Conservation (phyloP, 176 grass and related monocot genomes). For the Juncus effusus region DNA sequence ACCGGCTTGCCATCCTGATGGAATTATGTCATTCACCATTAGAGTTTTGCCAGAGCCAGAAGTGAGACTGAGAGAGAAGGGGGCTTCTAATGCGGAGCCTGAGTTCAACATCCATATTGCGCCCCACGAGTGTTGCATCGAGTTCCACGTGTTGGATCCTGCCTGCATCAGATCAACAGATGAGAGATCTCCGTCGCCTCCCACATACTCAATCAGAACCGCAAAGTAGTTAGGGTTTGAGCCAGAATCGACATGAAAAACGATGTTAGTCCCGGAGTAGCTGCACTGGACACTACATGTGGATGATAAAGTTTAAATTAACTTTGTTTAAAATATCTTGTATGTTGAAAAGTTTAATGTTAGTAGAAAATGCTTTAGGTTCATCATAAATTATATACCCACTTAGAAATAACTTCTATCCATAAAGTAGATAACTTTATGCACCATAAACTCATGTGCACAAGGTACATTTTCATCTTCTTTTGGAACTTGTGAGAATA, state of each 20-base stretch:
- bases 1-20: constrained; percentile 12
- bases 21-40: neutral
- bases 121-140: constrained; percentile 24
- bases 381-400: neutral
- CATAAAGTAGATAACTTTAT: neutral
- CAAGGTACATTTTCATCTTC: too few relatives aligned
- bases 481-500: too few relatives aligned
- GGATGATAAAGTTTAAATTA: too few relatives aligned
- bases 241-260: constrained; percentile 48
- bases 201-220: constrained; percentile 40
- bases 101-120: constrained; percentile 24
- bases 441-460: neutral
- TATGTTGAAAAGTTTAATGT: too few relatives aligned
- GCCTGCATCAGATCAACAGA: constrained; percentile 47
- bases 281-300: constrained; percentile 41
- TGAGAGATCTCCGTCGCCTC: constrained; percentile 47
- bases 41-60: constrained; percentile 19
- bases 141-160: constrained; percentile 8
- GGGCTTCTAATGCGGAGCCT: constrained; percentile 9
- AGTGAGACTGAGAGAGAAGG: constrained; percentile 17
- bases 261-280: constrained; percentile 35
- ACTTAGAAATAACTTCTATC: too few relatives aligned
- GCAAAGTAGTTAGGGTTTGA: constrained; percentile 50
- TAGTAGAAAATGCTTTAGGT: too few relatives aligned
- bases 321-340: too few relatives aligned